A percentile compares a stretch with the other conserved stretches of the same genome.
Conservation (phyloP, 257 asterid genomes). For the Echites panduratus region DNA sequence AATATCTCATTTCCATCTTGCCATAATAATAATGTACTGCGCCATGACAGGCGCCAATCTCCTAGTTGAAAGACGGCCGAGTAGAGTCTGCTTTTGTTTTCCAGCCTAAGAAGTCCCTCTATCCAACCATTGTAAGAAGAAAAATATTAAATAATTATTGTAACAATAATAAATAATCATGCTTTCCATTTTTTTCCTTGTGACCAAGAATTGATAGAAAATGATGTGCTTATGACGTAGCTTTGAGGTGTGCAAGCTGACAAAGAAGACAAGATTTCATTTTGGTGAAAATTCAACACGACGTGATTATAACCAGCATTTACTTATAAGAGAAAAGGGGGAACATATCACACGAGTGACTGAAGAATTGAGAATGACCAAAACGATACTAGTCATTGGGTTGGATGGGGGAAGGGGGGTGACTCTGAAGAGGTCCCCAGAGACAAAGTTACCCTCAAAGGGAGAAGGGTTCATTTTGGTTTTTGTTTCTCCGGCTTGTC, state of each 20-base stretch:
- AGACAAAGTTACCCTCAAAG: constrained; percentile 14
- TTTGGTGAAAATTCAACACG: constrained; percentile 10
- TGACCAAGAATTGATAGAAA: constrained; percentile 4
- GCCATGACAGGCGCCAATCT: background rate
- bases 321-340: background rate
- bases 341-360: constrained; percentile 22
- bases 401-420: background rate
- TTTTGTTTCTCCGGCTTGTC: too few relatives aligned
- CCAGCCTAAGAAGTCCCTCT: too few relatives aligned
- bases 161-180: background rate
- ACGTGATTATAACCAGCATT: constrained; percentile 26
- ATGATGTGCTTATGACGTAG: constrained; percentile 30
- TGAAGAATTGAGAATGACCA: constrained; percentile 14
- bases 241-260: constrained; percentile 38
- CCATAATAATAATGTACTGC: background rate
- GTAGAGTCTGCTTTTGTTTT: background rate
- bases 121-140: background rate
- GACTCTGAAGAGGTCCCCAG: constrained; percentile 7
- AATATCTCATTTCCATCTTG: background rate
- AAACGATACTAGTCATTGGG: background rate
- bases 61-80: background rate
- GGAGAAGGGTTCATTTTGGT: background rate
- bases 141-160: background rate
- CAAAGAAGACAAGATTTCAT: constrained; percentile 27
- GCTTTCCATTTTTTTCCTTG: background rate